Percentiles rank a stretch among this genome's conserved stretches.
These are phyloP conservation scores for Rehmannia glutinosa DNA, from an alignment of 257 asterid species.

Conservation along the genomic window DNA sequence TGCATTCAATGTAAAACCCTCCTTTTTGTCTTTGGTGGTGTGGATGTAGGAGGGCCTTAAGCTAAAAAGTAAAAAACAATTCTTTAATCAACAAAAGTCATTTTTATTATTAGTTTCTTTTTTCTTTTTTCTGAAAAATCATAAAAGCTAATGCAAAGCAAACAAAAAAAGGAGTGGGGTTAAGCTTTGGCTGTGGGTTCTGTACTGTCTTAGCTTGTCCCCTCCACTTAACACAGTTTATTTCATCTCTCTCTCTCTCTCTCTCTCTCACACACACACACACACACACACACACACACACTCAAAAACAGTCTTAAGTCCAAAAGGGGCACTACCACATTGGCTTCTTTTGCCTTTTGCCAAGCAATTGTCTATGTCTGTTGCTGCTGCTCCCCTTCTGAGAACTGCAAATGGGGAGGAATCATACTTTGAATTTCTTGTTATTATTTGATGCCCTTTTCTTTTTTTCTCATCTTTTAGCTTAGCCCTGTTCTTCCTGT, in stretches of 20 bases:
- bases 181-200: conserved; percentile 67
- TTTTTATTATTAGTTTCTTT: neutral
- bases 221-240: conserved; percentile 79
- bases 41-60: conserved; percentile 34
- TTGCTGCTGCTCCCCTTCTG: conserved; percentile 58
- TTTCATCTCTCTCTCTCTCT: conserved; percentile 22
- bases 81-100: conserved; percentile 12
- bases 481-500: conserved; percentile 19
- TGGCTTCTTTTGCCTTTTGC: conserved; percentile 71
- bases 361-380: conserved; percentile 86
- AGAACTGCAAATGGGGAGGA: conserved; percentile 73
- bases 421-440: conserved; percentile 81
- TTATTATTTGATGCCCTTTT: conserved; percentile 65
- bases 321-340: conserved; percentile 63
- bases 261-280: conserved; percentile 27
- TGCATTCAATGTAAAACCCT: conserved; percentile 36
- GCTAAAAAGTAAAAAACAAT: conserved; percentile 8
- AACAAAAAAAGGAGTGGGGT: conserved; percentile 39
- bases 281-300: conserved; percentile 22
- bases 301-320: conserved; percentile 33
- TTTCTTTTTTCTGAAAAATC: conserved; percentile 18
- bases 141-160: conserved; percentile 47
- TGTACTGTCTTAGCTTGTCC: conserved; percentile 96
- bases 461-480: conserved; percentile 23
- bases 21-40: conserved; percentile 34